Percentiles rank a stretch among this genome's conserved stretches.
These are phyloP conservation scores for Cucurbita moschata DNA, from an alignment of 306 rosid species.

Conservation along the genomic window DNA sequence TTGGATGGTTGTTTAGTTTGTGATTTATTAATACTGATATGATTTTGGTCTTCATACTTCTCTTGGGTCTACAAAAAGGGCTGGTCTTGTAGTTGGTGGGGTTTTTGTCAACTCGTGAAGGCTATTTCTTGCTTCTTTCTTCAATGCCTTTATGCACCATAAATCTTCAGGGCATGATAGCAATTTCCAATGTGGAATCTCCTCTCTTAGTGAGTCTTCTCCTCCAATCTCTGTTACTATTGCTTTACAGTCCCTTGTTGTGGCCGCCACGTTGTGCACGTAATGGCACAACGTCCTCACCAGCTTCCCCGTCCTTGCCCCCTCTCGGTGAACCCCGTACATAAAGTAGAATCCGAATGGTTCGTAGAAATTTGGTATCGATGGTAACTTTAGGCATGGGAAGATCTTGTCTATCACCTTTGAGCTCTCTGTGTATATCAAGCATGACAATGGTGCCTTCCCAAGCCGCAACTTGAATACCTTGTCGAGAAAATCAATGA, in stretches of 20 bases:
- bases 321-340: slow-evolving; percentile 64
- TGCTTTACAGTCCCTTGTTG: slow-evolving; percentile 39
- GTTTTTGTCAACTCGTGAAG: slow-evolving; percentile 43
- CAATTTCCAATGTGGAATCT: slow-evolving; percentile 80
- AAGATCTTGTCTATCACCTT: slow-evolving; percentile 53
- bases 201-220: slow-evolving; percentile 34
- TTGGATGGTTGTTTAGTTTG: background rate
- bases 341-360: slow-evolving; percentile 92
- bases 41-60: slow-evolving; percentile 38
- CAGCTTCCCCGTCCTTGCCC: slow-evolving; percentile 59
- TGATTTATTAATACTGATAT: slow-evolving; percentile 1
- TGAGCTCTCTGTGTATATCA: slow-evolving; percentile 47
- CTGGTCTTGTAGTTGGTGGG: slow-evolving; percentile 34
- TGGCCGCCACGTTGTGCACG: slow-evolving; percentile 66
- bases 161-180: slow-evolving; percentile 74
- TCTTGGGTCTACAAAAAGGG: slow-evolving; percentile 98
- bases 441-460: slow-evolving; percentile 60
- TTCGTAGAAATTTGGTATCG: slow-evolving; percentile 53
- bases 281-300: slow-evolving; percentile 47
- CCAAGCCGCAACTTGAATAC: slow-evolving; percentile 55
- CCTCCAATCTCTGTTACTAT: slow-evolving; percentile 79
- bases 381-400: slow-evolving; percentile 68
- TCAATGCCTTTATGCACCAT: slow-evolving; percentile 94
- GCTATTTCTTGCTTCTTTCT: slow-evolving; percentile 25
- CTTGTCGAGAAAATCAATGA: background rate